Percentiles rank a stretch among this genome's conserved stretches.
Conservation (phyloP, 2,329 filamentous ascomycete genomes). For the Xylogone sp. region DNA sequence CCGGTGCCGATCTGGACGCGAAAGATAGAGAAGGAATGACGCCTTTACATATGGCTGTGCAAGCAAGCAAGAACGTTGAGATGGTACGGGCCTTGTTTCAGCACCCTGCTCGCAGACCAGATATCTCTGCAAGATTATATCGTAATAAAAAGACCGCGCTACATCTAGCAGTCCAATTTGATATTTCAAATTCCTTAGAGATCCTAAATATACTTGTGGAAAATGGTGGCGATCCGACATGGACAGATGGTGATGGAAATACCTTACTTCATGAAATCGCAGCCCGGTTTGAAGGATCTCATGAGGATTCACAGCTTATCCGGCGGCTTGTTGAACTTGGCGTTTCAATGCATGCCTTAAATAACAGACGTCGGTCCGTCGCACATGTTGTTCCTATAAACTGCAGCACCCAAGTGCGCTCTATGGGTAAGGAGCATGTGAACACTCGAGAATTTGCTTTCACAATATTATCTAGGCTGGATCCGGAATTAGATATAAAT, state of each 20-base stretch:
- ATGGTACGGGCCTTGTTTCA: neutral
- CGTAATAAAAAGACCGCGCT: neutral
- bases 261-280: conserved; percentile 5
- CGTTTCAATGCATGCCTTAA: neutral
- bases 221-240: conserved; percentile 6
- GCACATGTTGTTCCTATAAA: neutral
- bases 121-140: neutral
- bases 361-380: neutral
- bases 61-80: neutral
- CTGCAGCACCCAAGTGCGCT: too few species aligned
- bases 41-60: neutral
- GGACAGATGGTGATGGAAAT: conserved; percentile 2
- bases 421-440: too few species aligned
- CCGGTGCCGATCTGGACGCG: neutral
- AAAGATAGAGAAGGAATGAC: neutral
- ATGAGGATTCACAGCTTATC: neutral
- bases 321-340: conserved; percentile 1
- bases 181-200: neutral
- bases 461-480: neutral
- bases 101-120: neutral
- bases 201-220: conserved; percentile 1
- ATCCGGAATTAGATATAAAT: conserved; percentile 9
- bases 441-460: neutral
- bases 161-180: neutral
- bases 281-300: neutral